Conservation (phyloP, 805 yeast genomes). For the Saccharomycopsis malanga region DNA sequence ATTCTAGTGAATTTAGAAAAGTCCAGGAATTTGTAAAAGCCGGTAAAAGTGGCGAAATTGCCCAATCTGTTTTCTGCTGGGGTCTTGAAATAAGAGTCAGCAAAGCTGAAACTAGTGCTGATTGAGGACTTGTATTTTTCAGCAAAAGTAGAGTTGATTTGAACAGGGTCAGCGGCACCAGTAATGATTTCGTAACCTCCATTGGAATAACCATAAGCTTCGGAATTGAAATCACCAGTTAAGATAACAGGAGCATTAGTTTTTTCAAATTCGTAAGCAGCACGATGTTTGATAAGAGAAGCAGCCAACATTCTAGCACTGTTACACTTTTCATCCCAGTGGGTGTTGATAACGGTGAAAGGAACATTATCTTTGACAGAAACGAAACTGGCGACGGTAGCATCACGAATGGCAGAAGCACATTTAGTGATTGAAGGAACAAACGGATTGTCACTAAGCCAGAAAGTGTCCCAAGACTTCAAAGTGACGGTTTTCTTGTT, state of each 20-base stretch:
- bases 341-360: conserved; percentile 36
- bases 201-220: conserved; percentile 26
- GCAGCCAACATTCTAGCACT: conserved; percentile 33
- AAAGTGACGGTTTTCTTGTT: conserved; percentile 29
- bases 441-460: conserved; percentile 38
- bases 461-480: conserved; percentile 32
- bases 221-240: conserved; percentile 42
- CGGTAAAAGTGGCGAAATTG: conserved; percentile 35
- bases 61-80: conserved; percentile 29
- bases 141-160: conserved; percentile 25
- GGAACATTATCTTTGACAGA: conserved; percentile 19
- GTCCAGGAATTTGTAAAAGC: conserved; percentile 29
- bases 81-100: conserved; percentile 27
- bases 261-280: conserved; percentile 32
- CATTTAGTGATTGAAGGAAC: conserved; percentile 35
- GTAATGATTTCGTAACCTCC: conserved; percentile 30
- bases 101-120: conserved; percentile 25
- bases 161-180: conserved; percentile 19
- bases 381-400: conserved; percentile 33
- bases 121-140: conserved; percentile 22
- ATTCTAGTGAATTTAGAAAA: conserved; percentile 28
- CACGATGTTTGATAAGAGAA: conserved; percentile 29
- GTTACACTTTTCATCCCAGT: conserved; percentile 36
- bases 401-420: conserved; percentile 36
- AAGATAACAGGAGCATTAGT: conserved; percentile 33